Conservation (phyloP, 2,329 filamentous ascomycete genomes). For the Pseudogymnoascus sp. region DNA sequence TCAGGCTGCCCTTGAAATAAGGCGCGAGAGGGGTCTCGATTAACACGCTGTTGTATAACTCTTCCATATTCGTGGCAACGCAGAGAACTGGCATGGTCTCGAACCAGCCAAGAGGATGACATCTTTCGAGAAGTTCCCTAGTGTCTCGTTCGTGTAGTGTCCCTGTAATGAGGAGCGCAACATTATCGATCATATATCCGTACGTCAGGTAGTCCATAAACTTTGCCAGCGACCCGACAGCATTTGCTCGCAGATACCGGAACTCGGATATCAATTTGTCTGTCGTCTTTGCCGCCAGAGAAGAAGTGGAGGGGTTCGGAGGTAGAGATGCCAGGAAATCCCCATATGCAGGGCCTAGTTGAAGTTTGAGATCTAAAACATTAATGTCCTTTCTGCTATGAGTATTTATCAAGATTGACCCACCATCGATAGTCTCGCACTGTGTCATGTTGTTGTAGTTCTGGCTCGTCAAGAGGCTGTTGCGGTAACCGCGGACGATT, state of each 20-base stretch:
- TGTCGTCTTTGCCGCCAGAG: constrained; percentile 88
- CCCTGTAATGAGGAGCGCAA: constrained; percentile 93
- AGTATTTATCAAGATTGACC: constrained; percentile 21
- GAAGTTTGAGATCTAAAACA: constrained; percentile 81
- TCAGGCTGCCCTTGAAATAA: constrained; percentile 95
- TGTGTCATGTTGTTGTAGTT: constrained; percentile 95
- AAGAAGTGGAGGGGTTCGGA: constrained; percentile 92
- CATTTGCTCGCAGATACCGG: constrained; percentile 89
- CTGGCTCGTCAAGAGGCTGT: constrained; percentile 77
- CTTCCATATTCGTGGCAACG: constrained; percentile 96
- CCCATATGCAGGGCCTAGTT: constrained; percentile 92
- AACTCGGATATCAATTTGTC: constrained; percentile 98
- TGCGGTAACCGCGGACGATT: constrained; percentile 94
- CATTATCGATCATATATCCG: constrained; percentile 99
- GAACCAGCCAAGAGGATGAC: constrained; percentile 96
- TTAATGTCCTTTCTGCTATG: constrained; percentile 4
- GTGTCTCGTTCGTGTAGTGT: constrained; percentile 97
- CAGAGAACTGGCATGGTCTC: constrained; percentile 98
- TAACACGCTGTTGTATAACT: constrained; percentile 95
- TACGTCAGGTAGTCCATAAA: constrained; percentile 99
- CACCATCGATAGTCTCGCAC: constrained; percentile 96
- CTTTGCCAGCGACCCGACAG: constrained; percentile 79
- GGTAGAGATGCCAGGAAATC: constrained; percentile 91
- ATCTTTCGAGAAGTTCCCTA: constrained; percentile 86
- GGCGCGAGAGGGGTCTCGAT: constrained; percentile 93